Evolutionary conservation across 768 basidiomycete species (phyloP).

Genomic region (Xanthoconium stramineum): DNA sequence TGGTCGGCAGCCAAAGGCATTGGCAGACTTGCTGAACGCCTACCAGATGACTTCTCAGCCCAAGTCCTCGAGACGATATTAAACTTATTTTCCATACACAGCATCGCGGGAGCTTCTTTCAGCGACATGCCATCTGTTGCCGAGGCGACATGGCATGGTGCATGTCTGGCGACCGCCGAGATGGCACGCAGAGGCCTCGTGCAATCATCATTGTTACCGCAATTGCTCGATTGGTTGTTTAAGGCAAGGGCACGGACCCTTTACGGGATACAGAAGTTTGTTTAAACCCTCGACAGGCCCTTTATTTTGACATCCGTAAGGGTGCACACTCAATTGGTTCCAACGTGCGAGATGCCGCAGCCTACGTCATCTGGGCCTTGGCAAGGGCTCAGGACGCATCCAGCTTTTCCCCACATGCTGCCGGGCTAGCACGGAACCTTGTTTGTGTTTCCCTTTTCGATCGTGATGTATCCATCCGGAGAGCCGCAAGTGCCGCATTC

Average conservation of each 20-base stretch:
- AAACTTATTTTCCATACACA: constrained; percentile 74
- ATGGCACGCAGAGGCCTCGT: constrained; percentile 83
- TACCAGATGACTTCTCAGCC: constrained; percentile 68
- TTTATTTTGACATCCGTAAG: constrained; percentile 89
- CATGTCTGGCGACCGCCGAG: constrained; percentile 89
- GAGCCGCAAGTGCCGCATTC: constrained; percentile 96
- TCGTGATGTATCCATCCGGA: constrained; percentile 89
- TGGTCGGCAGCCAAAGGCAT: constrained; percentile 94
- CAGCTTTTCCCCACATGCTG: constrained; percentile 58
- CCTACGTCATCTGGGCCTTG: constrained; percentile 94
- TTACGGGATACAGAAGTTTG: constrained; percentile 9
- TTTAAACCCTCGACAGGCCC: constrained; percentile 50
- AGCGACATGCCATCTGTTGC: constrained; percentile 75
- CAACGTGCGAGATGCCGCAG: constrained; percentile 90
- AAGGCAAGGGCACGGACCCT: constrained; percentile 49
- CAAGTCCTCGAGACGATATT: constrained; percentile 85
- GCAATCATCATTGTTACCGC: constrained; percentile 49
- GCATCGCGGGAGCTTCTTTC: constrained; percentile 55
- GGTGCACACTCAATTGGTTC: constrained; percentile 93
- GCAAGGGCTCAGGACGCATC: constrained; percentile 70
- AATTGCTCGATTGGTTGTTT: constrained; percentile 73
- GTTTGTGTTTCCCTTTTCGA: constrained; percentile 85
- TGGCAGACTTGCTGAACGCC: constrained; percentile 76
- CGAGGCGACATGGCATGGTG: constrained; percentile 93
- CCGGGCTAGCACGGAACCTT: constrained; percentile 63